Evolutionary conservation across 2,329 filamentous ascomycete genomes (phyloP).

Genomic region (Apiospora pterosperma): DNA sequence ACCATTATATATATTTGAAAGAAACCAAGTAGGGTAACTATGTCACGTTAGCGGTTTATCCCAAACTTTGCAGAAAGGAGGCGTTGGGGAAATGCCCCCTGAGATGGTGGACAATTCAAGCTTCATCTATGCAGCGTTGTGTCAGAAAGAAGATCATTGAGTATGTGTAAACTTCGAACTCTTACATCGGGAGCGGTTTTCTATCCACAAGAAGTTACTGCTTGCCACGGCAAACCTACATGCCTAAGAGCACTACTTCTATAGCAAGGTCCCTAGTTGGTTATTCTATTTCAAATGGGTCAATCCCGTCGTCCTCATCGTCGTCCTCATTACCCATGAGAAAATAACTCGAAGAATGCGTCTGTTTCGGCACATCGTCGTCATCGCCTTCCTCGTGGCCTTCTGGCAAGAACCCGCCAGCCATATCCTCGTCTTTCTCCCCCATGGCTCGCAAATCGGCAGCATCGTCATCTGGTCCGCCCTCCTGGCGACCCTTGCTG

Average conservation of each 20-base stretch:
- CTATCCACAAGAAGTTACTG: not conserved
- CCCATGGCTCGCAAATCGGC: conserved; percentile 16
- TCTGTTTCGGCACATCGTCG: conserved; percentile 18
- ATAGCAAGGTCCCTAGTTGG: not conserved
- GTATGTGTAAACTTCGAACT: not conserved
- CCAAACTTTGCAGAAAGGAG: not conserved
- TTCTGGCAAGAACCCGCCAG: conserved; percentile 59
- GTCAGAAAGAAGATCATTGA: no score
- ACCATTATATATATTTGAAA: not conserved
- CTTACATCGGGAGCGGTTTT: not conserved
- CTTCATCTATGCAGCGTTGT: no score
- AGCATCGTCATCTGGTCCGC: conserved; percentile 15
- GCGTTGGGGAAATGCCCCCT: not conserved
- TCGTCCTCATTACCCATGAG: not conserved
- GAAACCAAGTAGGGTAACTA: not conserved
- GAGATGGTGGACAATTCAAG: no score
- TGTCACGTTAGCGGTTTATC: not conserved
- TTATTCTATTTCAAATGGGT: not conserved
- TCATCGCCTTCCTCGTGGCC: conserved; percentile 49
- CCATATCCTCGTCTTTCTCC: conserved; percentile 47
- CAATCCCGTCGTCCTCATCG: not conserved
- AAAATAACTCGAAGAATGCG: conserved; percentile 1
- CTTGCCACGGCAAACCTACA: not conserved
- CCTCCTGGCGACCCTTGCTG: conserved; percentile 21
- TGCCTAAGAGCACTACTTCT: not conserved